phyloP scores from a whole-genome alignment of 257 asterid species.

The Prunella vulgaris region DNA sequence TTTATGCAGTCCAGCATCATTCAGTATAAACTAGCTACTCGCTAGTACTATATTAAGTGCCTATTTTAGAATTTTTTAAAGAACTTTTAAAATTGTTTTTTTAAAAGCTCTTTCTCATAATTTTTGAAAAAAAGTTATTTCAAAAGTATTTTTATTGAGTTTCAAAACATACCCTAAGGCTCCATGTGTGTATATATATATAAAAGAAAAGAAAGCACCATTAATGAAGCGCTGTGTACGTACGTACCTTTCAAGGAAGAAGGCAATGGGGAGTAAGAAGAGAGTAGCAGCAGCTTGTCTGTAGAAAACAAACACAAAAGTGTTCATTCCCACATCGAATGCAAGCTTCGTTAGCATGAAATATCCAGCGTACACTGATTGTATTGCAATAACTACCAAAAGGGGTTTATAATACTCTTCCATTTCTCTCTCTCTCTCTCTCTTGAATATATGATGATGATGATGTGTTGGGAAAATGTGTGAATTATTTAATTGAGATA shows the following conservation, averaged over 20 bases:
- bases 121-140: too few species aligned
- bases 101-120: too few species aligned
- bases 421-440: conserved; percentile 7
- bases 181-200: too few species aligned
- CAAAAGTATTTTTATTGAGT: too few species aligned
- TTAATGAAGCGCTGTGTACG: too few species aligned
- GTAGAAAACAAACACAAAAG: conserved; percentile 75
- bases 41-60: too few species aligned
- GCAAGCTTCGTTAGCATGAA: conserved; percentile 81
- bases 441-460: neutral
- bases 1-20: too few species aligned
- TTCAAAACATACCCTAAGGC: too few species aligned
- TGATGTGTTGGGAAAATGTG: neutral
- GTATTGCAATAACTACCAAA: conserved; percentile 43
- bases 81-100: too few species aligned
- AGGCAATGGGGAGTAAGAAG: conserved; percentile 64
- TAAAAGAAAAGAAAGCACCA: too few species aligned
- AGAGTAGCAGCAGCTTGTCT: conserved; percentile 81
- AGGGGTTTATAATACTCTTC: conserved; percentile 34
- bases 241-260: conserved; percentile 49
- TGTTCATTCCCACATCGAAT: conserved; percentile 74
- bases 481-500: neutral
- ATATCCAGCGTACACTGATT: conserved; percentile 61
- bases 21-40: too few species aligned
- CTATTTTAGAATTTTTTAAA: too few species aligned